Base-by-base conservation (phyloP, 2,329 filamentous ascomycete species). In the Leptographium wingfieldii region DNA sequence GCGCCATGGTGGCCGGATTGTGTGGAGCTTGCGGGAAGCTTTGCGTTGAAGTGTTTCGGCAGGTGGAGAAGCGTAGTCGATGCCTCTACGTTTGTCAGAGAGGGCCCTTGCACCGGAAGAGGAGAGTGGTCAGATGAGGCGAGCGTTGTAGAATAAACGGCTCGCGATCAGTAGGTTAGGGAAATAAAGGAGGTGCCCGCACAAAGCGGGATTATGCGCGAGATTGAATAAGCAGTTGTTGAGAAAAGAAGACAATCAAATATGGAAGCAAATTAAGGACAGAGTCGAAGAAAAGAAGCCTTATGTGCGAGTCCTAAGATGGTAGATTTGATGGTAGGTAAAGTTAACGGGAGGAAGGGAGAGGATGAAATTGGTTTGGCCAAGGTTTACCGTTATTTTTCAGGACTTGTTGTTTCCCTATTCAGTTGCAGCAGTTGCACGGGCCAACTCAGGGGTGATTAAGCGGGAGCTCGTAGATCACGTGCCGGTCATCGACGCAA, bases 1-100 rank as follows among this genome's bases (percentile, higher is more conserved):
- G 69, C 63, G 71, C 69, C 71, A 73, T 73, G 63, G 53, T 71
- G 67, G 63, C 35, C 38, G 38, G 33, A 43, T 19, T 59, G 46
- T 61, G 49, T 60, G 49, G 25, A 55, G 52, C 38, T 48, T 5
- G 22, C 33, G 46, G 33, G 33, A 49, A 53, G 56, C 25, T 19
- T 6, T 22, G 40, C 33, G 27, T 46, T 58, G 56, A 0, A 22
- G 11, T 14, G 43, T 31, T 29, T 25, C 52, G 60, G 52, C 55
- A 27, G 53, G 33, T 25, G 12, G 9, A 3, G 16, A 16, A 29
- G 43, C n/a, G 22, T 27, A 25, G 53, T n/a, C 33, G 53, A 40
- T 38, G 53, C n/a, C 29, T 40, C 35, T 55, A 38, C 33, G 53
- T 25, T 22, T 16, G 33, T 14, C 22, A 22, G n/a, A 55, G 22